These are phyloP conservation scores for Pseudisothecium myosuroides DNA, from an alignment of 225 moss, liverwort and hornwort genomes.

Conservation along the genomic window DNA sequence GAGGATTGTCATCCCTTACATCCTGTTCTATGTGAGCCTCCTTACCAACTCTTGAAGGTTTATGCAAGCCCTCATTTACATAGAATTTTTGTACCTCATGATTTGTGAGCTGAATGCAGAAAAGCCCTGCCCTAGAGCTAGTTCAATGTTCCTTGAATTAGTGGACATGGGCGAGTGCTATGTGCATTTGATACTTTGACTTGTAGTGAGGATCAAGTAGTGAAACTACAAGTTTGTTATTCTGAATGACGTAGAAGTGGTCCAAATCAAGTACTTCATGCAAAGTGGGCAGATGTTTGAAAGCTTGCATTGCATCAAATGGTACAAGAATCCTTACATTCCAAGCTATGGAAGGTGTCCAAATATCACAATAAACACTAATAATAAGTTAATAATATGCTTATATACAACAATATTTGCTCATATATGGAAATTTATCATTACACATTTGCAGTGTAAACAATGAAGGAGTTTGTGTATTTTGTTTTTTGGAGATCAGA, in stretches of 20 bases:
- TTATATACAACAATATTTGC: background rate
- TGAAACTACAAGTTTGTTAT: background rate
- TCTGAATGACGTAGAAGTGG: background rate
- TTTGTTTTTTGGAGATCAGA: background rate
- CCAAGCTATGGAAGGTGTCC: background rate
- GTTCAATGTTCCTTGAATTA: background rate
- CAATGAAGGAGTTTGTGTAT: background rate
- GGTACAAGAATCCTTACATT: background rate
- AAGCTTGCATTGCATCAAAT: background rate
- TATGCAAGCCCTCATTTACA: background rate
- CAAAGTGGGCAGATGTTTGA: background rate
- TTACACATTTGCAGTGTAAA: fast-evolving
- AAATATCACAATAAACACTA: background rate
- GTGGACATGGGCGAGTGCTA: background rate
- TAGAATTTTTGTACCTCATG: background rate
- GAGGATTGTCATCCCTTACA: background rate
- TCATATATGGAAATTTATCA: background rate
- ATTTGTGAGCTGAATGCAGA: background rate
- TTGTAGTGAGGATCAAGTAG: background rate
- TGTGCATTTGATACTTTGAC: background rate
- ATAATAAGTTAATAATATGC: background rate
- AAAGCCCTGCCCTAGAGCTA: background rate
- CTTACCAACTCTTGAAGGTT: background rate
- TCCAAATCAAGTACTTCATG: background rate
- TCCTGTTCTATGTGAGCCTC: background rate